A percentile compares a stretch with the other conserved stretches of the same genome.
These are phyloP conservation scores for Beauveria asiatica DNA, from an alignment of 2,329 filamentous ascomycete genomes.

Conservation along the genomic window DNA sequence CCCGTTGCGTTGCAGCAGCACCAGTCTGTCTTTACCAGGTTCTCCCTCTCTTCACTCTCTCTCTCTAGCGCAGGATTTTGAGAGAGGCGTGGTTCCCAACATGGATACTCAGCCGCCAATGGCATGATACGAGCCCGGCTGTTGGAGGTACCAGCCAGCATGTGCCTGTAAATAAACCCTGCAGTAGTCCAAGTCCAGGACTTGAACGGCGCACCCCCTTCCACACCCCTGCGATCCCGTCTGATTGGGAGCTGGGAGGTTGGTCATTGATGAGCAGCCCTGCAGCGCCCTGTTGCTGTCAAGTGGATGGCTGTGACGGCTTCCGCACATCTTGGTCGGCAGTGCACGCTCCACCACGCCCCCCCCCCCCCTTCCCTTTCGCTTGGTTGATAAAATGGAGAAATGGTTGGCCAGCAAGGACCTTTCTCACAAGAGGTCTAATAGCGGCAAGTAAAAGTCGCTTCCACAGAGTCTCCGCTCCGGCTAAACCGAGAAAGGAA, in stretches of 20 bases:
- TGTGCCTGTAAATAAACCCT: background rate
- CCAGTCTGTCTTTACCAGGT: background rate
- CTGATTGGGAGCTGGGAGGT: background rate
- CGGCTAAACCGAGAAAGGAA: background rate
- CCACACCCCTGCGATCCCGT: conserved; percentile 3
- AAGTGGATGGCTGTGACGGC: background rate
- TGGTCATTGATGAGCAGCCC: background rate
- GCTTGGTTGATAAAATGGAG: background rate
- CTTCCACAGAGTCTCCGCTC: background rate
- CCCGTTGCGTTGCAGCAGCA: background rate
- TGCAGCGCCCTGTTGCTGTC: no score
- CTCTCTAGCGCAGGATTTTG: background rate
- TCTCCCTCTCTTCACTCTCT: background rate
- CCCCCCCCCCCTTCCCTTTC: background rate
- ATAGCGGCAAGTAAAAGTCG: conserved; percentile 5
- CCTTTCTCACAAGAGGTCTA: background rate
- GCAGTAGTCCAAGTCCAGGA: no score
- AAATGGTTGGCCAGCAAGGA: conserved; percentile 1
- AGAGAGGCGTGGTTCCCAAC: background rate
- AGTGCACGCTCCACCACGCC: background rate
- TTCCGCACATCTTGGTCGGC: no score
- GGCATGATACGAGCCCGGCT: conserved; percentile 8
- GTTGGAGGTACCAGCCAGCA: background rate
- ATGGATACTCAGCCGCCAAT: conserved; percentile 9
- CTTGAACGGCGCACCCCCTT: background rate